Evolutionary conservation across 306 rosid genomes (phyloP).

Genomic region (Spatholobus suberectus): DNA sequence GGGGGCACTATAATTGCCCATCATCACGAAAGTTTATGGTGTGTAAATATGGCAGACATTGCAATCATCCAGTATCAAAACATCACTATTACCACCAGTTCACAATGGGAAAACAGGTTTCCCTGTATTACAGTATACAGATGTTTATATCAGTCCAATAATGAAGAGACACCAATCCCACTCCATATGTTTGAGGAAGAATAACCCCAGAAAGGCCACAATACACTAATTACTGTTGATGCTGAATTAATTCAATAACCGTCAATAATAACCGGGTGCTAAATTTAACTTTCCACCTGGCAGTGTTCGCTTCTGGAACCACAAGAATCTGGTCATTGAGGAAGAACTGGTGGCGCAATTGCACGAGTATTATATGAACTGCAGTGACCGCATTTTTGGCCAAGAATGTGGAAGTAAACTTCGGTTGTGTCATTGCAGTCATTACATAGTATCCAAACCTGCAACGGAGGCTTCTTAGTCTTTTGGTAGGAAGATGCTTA

Average conservation of each 20-base stretch:
- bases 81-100: conserved; percentile 10
- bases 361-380: conserved; percentile 80
- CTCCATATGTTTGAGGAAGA: conserved; percentile 43
- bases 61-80: conserved; percentile 26
- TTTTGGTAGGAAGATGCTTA: not conserved
- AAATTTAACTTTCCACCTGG: conserved; percentile 8
- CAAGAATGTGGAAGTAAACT: conserved; percentile 80
- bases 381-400: conserved; percentile 93
- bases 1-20: no score
- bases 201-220: conserved; percentile 32
- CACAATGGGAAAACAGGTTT: conserved; percentile 22
- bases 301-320: conserved; percentile 33
- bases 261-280: conserved; percentile 22
- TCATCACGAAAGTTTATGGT: no score
- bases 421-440: conserved; percentile 94
- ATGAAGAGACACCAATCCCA: conserved; percentile 26
- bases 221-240: conserved; percentile 25
- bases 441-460: conserved; percentile 94
- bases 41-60: not conserved
- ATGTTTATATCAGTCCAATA: conserved; percentile 46
- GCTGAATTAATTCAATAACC: conserved; percentile 33
- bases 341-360: conserved; percentile 86
- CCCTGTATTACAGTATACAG: conserved; percentile 25
- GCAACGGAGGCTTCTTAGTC: conserved; percentile 37
- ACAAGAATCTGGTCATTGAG: conserved; percentile 58